phyloP scores from a whole-genome alignment of 495 filamentous ascomycete genomes.

The Penicillium herquei region DNA sequence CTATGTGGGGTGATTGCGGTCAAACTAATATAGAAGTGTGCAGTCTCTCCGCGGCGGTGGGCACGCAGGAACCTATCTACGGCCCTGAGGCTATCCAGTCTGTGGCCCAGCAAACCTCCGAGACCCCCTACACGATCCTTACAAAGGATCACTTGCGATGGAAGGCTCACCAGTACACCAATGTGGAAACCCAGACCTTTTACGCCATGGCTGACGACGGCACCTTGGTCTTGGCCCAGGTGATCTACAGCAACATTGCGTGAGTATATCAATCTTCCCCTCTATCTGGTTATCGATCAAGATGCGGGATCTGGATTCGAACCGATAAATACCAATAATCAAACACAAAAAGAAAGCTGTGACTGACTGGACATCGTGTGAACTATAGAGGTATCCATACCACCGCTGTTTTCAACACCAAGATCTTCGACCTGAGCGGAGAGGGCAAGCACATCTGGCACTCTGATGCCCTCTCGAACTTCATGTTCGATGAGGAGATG shows the following conservation, averaged over 20 bases:
- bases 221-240: constrained; percentile 73
- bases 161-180: constrained; percentile 75
- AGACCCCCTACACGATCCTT: constrained; percentile 76
- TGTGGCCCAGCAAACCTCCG: constrained; percentile 75
- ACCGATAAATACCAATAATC: background rate
- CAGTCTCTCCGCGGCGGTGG: constrained; percentile 87
- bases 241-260: constrained; percentile 98
- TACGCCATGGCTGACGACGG: constrained; percentile 83
- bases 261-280: constrained; percentile 46
- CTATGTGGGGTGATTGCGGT: constrained; percentile 6
- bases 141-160: constrained; percentile 78
- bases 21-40: constrained; percentile 21
- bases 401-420: constrained; percentile 87
- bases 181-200: constrained; percentile 95
- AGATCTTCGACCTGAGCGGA: constrained; percentile 78
- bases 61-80: constrained; percentile 95
- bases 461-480: constrained; percentile 69
- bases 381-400: constrained; percentile 74
- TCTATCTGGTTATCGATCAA: background rate
- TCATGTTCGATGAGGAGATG: constrained; percentile 81
- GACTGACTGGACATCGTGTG: background rate
- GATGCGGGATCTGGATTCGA: background rate
- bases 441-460: constrained; percentile 72
- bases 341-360: background rate
- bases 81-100: constrained; percentile 84